Base-by-base conservation (phyloP, 2,329 filamentous ascomycete genomes). In the Pseudogymnoascus sp. region DNA sequence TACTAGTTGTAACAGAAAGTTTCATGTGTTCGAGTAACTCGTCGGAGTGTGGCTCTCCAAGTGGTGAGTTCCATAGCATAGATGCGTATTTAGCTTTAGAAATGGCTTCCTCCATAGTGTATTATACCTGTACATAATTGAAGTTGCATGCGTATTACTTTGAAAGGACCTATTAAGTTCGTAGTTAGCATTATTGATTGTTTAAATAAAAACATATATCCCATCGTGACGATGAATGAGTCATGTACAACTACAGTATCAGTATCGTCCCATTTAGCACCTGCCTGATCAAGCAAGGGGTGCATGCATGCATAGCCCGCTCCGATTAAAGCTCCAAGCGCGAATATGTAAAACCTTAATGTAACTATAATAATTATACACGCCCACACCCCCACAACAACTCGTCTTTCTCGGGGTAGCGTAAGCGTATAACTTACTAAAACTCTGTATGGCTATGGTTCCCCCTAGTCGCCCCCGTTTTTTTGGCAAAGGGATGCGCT, bases 11-110 rank as follows among this genome's bases (percentile, higher is more conserved):
- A 33, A 28, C n/a, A 55, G 49, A 55, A 55, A 55, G 7, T 3
- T 19, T 6, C 49, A 55, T 55, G 30, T 12, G 49, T 55, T 55
- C 49, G 9, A 55, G 25, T 33, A 55, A 19, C 28, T 55, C 49
- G 28, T 55, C 16, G 8, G 49, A 30, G 28, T 55, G 49, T 19
- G 25, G n/a, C 49, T 33, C 49, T 12, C 49, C 49, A 19, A 55
- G 49, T 30, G 49, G 49, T 19, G 49, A 55, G n/a, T 55, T 55
- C 49, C 49, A 55, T 55, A 33, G n/a, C 49, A 55, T 55, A 33
- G 49, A 33, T 33, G 49, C 49, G 5, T 55, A 55, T 55, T 55
- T 55, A 12, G 49, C 25, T 12, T 33, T 19, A 12, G n/a, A 19
- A 14, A 55, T 33, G 9, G 28, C 16, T 33, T 33, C 49, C 49